Evolutionary conservation across 768 basidiomycete species (phyloP).

Genomic region (Boletus reticulatus): DNA sequence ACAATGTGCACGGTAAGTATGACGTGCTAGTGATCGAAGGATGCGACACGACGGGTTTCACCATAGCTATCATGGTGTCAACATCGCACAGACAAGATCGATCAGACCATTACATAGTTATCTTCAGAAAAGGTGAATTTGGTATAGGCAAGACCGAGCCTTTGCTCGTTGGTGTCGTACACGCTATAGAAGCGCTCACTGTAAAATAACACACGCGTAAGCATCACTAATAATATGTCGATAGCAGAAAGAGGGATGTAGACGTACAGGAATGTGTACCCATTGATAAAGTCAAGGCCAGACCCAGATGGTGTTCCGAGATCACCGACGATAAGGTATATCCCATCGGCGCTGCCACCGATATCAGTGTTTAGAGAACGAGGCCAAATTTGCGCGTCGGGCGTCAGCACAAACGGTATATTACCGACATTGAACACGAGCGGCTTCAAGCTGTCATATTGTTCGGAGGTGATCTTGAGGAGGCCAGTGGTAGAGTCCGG

Average conservation of each 20-base stretch:
- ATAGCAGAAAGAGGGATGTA: too few species aligned
- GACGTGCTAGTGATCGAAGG: too few species aligned
- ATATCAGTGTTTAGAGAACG: background rate
- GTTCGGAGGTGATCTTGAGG: background rate
- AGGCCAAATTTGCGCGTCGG: constrained; percentile 1
- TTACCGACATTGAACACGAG: background rate
- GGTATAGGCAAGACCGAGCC: background rate
- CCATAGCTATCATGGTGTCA: too few species aligned
- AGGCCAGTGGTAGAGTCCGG: background rate
- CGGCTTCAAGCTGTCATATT: background rate
- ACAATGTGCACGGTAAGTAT: too few species aligned
- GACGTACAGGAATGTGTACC: background rate
- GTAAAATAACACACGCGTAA: background rate
- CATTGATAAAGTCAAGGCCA: background rate
- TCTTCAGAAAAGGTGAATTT: background rate
- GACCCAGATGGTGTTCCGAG: background rate
- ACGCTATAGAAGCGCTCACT: constrained; percentile 1
- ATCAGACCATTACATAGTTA: background rate
- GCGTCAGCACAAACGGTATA: background rate
- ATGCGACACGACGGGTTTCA: too few species aligned
- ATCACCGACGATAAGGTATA: background rate
- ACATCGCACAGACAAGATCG: too few species aligned
- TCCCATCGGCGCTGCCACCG: background rate
- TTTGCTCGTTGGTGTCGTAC: background rate
- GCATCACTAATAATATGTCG: background rate